Conservation (phyloP, 345 rosid species). For the Laguncularia racemosa region DNA sequence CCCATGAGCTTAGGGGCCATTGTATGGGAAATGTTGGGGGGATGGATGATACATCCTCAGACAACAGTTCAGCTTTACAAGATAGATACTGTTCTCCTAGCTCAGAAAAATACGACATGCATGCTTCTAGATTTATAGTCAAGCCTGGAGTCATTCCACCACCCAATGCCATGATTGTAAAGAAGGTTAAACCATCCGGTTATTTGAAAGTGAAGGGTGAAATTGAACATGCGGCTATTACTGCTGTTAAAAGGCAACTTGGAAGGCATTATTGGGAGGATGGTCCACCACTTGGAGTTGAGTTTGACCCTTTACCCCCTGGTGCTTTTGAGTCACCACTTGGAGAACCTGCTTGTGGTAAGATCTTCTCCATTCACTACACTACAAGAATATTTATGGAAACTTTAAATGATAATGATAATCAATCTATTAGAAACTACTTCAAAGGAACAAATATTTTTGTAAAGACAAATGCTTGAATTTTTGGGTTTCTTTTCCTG, state of each 20-base stretch:
- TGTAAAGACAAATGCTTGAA: no score
- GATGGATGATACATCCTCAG: slow-evolving; percentile 70
- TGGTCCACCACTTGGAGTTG: slow-evolving; percentile 74
- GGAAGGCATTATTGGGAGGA: slow-evolving; percentile 74
- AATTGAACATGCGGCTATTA: slow-evolving; percentile 64
- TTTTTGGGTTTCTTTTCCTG: no score
- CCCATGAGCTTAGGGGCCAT: slow-evolving; percentile 26
- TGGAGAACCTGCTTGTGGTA: slow-evolving; percentile 45
- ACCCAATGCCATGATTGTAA: slow-evolving; percentile 23
- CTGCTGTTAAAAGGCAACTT: slow-evolving; percentile 74
- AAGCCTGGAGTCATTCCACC: slow-evolving; percentile 24
- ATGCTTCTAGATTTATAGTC: slow-evolving; percentile 22
- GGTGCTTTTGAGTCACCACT: slow-evolving; percentile 70
- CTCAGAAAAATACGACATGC: slow-evolving; percentile 29
- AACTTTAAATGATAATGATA: not conserved
- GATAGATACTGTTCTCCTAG: slow-evolving; percentile 39
- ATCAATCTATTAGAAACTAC: not conserved
- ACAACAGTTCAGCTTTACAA: slow-evolving; percentile 52
- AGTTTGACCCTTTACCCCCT: slow-evolving; percentile 79
- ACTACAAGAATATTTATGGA: not conserved
- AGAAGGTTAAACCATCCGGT: slow-evolving; percentile 59
- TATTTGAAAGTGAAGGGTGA: slow-evolving; percentile 78
- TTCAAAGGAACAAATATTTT: no score
- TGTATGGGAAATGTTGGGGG: slow-evolving; percentile 30
- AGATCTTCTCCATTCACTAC: slow-evolving; percentile 17